Conservation (phyloP, 331 rosid genomes). For the Cydonia oblonga region DNA sequence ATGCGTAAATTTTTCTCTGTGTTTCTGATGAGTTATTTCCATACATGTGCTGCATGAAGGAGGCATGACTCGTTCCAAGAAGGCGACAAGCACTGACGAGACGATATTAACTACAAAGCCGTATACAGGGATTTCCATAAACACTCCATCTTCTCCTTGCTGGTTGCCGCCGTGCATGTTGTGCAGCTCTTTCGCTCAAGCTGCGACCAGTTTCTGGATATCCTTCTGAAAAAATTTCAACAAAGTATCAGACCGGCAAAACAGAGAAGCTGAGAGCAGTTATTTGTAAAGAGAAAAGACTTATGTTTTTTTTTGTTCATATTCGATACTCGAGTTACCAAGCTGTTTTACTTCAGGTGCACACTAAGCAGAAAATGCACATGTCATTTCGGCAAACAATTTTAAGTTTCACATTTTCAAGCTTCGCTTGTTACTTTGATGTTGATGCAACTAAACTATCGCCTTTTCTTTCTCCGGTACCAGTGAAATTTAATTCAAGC, state of each 20-base stretch:
- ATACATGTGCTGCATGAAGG: too few species aligned
- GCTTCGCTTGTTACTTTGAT: neutral
- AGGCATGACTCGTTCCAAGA: too few species aligned
- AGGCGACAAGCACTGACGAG: neutral
- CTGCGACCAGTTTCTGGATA: constrained; percentile 71
- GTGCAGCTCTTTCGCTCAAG: constrained; percentile 25
- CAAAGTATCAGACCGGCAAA: neutral
- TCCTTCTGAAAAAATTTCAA: constrained; percentile 53
- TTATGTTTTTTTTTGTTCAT: neutral
- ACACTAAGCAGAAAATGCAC: neutral
- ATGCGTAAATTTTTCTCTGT: neutral
- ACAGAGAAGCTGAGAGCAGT: neutral
- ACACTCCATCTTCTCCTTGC: neutral
- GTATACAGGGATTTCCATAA: neutral
- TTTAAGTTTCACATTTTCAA: neutral
- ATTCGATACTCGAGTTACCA: neutral
- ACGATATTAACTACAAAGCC: neutral
- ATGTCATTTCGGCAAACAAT: neutral
- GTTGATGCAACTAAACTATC: neutral
- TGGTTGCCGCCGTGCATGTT: neutral
- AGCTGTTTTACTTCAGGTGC: neutral
- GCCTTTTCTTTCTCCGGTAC: neutral
- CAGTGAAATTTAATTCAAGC: neutral
- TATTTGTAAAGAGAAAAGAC: neutral
- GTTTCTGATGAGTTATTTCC: too few species aligned